Percentiles rank a stretch among this genome's conserved stretches.
Conservation (phyloP, 2,329 filamentous ascomycete genomes). For the Sporothrix brunneoviolacea region DNA sequence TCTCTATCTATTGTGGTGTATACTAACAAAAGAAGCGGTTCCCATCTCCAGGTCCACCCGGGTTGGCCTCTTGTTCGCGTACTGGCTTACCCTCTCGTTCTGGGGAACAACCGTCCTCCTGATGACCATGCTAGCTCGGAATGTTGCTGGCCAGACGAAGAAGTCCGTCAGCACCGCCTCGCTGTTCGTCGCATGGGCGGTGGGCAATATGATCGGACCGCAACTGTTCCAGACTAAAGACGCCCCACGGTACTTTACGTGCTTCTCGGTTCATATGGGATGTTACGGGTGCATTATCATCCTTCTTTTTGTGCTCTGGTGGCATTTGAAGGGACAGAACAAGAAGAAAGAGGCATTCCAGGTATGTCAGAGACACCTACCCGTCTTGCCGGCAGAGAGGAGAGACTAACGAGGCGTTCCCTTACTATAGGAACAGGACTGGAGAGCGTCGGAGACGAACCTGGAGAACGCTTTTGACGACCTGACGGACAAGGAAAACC, state of each 20-base stretch:
- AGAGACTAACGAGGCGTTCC: conserved; percentile 43
- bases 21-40: conserved; percentile 67
- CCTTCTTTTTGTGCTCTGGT: too few relatives aligned
- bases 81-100: conserved; percentile 71
- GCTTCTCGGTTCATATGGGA: too few relatives aligned
- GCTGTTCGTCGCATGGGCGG: conserved; percentile 65
- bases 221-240: conserved; percentile 58
- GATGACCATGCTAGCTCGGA: conserved; percentile 61
- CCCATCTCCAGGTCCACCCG: conserved; percentile 52
- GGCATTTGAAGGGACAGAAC: not conserved
- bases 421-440: conserved; percentile 34
- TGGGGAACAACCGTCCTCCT: conserved; percentile 61
- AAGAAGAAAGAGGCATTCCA: not conserved
- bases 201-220: conserved; percentile 36
- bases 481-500: conserved; percentile 55
- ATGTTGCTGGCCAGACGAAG: conserved; percentile 68
- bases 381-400: conserved; percentile 32
- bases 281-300: too few relatives aligned
- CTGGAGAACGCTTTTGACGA: conserved; percentile 54
- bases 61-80: conserved; percentile 62
- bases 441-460: conserved; percentile 17
- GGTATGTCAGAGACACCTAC: not conserved
- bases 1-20: conserved; percentile 40
- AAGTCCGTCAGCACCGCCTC: conserved; percentile 61
- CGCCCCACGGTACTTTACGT: conserved; percentile 55